phyloP scores from a whole-genome alignment of 306 rosid species.

The Erythrophleum fordii region DNA sequence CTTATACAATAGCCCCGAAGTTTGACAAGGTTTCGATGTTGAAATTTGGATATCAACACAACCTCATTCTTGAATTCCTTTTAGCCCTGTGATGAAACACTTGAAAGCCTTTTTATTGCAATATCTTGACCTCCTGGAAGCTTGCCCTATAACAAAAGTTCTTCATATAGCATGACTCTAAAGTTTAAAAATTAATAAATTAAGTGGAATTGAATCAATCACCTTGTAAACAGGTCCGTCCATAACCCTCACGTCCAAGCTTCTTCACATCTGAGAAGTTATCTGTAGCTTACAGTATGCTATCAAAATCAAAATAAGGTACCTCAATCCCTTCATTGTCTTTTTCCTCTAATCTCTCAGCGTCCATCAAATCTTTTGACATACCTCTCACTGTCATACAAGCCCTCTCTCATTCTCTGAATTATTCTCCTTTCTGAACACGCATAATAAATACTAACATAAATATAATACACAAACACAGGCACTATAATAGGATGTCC shows the following conservation, averaged over 20 bases:
- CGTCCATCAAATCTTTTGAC: constrained; percentile 31
- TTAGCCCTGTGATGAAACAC: constrained; percentile 54
- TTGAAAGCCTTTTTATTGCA: constrained; percentile 58
- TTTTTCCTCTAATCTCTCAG: constrained; percentile 29
- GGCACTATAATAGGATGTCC: background rate
- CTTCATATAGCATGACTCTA: background rate
- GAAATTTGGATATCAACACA: constrained; percentile 57
- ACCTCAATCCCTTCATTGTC: constrained; percentile 42
- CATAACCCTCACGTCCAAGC: constrained; percentile 58
- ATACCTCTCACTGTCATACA: constrained; percentile 11
- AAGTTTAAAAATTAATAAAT: background rate
- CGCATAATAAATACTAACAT: background rate
- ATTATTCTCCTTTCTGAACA: constrained; percentile 9
- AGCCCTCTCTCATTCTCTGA: background rate
- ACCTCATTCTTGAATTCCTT: constrained; percentile 61
- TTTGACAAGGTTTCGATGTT: constrained; percentile 60
- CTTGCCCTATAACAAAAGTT: constrained; percentile 33
- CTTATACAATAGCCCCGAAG: constrained; percentile 51
- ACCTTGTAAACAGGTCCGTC: constrained; percentile 63
- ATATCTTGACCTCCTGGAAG: constrained; percentile 39
- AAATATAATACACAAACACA: too few relatives aligned
- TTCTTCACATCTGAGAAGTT: constrained; percentile 51
- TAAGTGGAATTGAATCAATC: background rate
- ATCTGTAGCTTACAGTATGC: constrained; percentile 42
- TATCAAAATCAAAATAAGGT: constrained; percentile 32